phyloP scores from a whole-genome alignment of 371 early-diverging fungal species.

The Mucor mucedo region DNA sequence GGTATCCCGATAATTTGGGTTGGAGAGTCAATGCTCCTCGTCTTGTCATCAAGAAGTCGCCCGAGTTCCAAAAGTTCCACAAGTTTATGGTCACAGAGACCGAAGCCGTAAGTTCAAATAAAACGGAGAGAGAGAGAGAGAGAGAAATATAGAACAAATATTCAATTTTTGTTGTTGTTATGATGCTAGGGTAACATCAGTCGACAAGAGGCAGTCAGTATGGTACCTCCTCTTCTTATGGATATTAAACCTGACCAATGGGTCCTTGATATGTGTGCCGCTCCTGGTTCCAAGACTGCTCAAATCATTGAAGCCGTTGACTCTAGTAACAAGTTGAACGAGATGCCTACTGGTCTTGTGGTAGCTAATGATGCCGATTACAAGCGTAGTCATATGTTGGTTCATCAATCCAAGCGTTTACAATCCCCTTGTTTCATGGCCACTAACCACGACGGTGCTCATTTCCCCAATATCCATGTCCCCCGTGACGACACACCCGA shows the following conservation, averaged over 20 bases:
- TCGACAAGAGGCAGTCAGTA: constrained; percentile 98
- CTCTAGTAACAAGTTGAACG: constrained; percentile 64
- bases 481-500: constrained; percentile 19
- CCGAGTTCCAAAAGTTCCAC: constrained; percentile 83
- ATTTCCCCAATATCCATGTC: constrained; percentile 83
- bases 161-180: background rate
- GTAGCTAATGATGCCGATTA: constrained; percentile 97
- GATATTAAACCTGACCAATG: constrained; percentile 91
- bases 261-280: constrained; percentile 91
- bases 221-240: constrained; percentile 97
- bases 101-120: constrained; percentile 66
- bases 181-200: constrained; percentile 86
- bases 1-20: constrained; percentile 92
- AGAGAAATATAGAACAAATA: background rate
- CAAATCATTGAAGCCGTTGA: constrained; percentile 94
- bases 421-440: constrained; percentile 92
- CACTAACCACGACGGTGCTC: constrained; percentile 95
- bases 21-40: constrained; percentile 85
- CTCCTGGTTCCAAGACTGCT: constrained; percentile 91
- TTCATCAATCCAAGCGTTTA: constrained; percentile 94
- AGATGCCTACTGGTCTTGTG: constrained; percentile 84
- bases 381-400: constrained; percentile 91
- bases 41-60: constrained; percentile 72
- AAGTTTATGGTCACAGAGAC: constrained; percentile 94
- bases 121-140: background rate